Evolutionary conservation across 2,329 filamentous ascomycete genomes (phyloP).

Genomic region (Fusarium chlamydosporum): DNA sequence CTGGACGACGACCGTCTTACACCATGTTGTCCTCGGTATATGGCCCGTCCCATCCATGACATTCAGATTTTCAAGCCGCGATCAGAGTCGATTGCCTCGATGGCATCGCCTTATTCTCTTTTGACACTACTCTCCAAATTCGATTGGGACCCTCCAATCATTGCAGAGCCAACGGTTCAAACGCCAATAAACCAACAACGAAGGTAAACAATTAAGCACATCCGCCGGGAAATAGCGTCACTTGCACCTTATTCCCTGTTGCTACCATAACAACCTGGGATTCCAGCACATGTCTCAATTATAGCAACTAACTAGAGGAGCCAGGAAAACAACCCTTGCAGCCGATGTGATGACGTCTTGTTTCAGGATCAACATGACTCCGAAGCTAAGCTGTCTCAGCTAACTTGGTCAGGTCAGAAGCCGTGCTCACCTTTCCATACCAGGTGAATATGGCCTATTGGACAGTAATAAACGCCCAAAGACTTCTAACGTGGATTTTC

Average conservation of each 20-base stretch:
- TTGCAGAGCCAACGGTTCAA: neutral
- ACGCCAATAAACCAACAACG: neutral
- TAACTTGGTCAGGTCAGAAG: slow-evolving; percentile 10
- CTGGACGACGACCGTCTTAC: slow-evolving; percentile 23
- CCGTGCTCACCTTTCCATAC: slow-evolving; percentile 25
- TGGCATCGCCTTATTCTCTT: neutral
- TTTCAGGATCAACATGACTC: slow-evolving; percentile 38
- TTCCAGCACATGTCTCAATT: slow-evolving; percentile 34
- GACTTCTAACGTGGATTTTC: slow-evolving; percentile 15
- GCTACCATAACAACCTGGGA: slow-evolving; percentile 35
- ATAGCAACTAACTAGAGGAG: slow-evolving; percentile 6
- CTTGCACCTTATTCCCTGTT: slow-evolving; percentile 23
- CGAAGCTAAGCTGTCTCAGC: slow-evolving; percentile 33
- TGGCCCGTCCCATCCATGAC: slow-evolving; percentile 6
- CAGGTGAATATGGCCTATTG: slow-evolving; percentile 19
- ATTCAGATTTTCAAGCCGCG: neutral
- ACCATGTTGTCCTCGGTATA: slow-evolving; percentile 12
- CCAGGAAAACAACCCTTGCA: slow-evolving; percentile 23
- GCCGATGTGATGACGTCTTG: slow-evolving; percentile 40
- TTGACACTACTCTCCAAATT: neutral
- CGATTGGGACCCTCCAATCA: neutral
- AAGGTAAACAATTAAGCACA: neutral
- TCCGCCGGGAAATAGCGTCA: slow-evolving; percentile 20
- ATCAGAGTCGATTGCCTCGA: neutral
- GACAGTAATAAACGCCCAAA: slow-evolving; percentile 22